Evolutionary conservation across 805 yeast genomes (phyloP).

Genomic region (Spathaspora passalidarum): DNA sequence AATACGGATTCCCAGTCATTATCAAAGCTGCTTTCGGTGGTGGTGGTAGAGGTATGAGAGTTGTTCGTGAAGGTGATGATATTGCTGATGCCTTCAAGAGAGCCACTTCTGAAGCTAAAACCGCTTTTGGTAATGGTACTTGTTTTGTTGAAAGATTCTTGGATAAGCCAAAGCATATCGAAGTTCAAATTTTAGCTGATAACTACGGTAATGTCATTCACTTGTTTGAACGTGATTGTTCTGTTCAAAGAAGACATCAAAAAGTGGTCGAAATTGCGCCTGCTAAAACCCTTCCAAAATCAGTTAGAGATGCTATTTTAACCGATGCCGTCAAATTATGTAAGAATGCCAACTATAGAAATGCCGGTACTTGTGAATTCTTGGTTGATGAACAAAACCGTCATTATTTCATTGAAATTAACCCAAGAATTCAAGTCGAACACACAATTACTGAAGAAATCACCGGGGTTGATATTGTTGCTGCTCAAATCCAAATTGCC

Average conservation of each 20-base stretch:
- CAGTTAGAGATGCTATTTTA: conserved; percentile 87
- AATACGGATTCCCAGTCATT: conserved; percentile 93
- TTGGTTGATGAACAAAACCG: conserved; percentile 90
- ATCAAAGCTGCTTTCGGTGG: conserved; percentile 99
- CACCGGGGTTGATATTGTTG: conserved; percentile 96
- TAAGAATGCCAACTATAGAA: conserved; percentile 80
- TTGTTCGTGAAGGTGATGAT: conserved; percentile 93
- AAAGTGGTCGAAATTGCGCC: conserved; percentile 99
- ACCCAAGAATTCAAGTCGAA: conserved; percentile 97
- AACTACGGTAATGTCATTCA: conserved; percentile 92
- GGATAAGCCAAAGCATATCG: conserved; percentile 95
- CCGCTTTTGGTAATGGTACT: conserved; percentile 98
- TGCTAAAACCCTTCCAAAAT: conserved; percentile 80
- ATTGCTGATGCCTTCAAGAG: conserved; percentile 88
- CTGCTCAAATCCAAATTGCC: conserved; percentile 98
- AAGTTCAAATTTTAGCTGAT: conserved; percentile 94
- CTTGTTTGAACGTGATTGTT: conserved; percentile 95
- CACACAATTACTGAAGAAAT: conserved; percentile 98
- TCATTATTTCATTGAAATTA: conserved; percentile 96
- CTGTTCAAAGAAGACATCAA: conserved; percentile 99
- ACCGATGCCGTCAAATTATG: conserved; percentile 95
- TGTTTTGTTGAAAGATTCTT: conserved; percentile 95
- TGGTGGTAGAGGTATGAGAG: conserved; percentile 99
- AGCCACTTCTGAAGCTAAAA: conserved; percentile 90
- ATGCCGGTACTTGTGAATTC: conserved; percentile 98